These are phyloP conservation scores for Powellomyces hirtus DNA, from an alignment of 192 early-diverging fungal genomes.

Conservation along the genomic window DNA sequence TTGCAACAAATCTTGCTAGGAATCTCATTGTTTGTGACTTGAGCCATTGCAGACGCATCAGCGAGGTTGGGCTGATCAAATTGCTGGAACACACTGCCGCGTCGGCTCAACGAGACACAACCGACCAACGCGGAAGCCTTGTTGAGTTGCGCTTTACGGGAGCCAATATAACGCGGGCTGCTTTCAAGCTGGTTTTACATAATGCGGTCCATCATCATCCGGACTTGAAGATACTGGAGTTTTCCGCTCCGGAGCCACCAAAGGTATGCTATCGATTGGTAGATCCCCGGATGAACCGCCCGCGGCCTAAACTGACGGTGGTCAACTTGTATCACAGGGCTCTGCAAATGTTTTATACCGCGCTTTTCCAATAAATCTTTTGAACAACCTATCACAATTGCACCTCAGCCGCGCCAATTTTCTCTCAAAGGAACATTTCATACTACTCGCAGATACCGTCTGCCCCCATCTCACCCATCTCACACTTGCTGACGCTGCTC, in stretches of 20 bases:
- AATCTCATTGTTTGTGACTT: not conserved
- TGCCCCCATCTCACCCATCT: not conserved
- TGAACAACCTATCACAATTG: not conserved
- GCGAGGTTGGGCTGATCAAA: not conserved
- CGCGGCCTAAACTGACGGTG: no score
- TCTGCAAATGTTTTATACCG: no score
- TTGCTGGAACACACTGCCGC: not conserved
- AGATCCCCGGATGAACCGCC: not conserved
- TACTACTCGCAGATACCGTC: not conserved
- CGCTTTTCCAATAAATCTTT: no score
- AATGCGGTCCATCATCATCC: not conserved
- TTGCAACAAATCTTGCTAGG: not conserved
- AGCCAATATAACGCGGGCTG: not conserved
- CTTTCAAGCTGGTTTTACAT: not conserved
- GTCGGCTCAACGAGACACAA: not conserved
- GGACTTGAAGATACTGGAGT: not conserved
- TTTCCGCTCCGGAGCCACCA: not conserved
- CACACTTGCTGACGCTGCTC: not conserved
- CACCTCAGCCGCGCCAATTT: slow-evolving; percentile 1
- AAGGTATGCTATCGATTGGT: not conserved
- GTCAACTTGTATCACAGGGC: no score
- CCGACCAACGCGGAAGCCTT: not conserved
- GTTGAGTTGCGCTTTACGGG: not conserved
- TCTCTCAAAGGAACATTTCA: not conserved
- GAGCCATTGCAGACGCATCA: not conserved